A percentile compares a stretch with the other conserved stretches of the same genome.
Evolutionary conservation across 208 protist species (phyloP).

Genomic region (Wallacemonas sp.): DNA sequence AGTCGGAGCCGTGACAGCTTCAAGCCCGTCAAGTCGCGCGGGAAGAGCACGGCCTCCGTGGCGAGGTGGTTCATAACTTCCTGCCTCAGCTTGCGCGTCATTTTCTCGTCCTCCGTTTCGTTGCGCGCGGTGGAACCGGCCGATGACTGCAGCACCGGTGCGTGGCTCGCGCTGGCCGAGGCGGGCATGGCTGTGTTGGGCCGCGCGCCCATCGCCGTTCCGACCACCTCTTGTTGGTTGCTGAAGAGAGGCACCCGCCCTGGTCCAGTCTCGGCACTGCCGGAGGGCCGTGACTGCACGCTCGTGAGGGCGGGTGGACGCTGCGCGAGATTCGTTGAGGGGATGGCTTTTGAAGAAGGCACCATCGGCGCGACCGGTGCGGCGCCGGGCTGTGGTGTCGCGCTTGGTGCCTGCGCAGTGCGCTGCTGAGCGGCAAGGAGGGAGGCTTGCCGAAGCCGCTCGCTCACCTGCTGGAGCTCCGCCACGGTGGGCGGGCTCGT

Average conservation of each 20-base stretch:
- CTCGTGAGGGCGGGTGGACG: not conserved
- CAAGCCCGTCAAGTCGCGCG: conserved; percentile 42
- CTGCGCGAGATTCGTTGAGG: not conserved
- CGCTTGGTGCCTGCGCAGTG: no score
- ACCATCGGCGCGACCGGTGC: not conserved
- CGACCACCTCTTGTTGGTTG: not conserved
- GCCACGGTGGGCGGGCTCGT: conserved; percentile 24
- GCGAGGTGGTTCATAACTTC: conserved; percentile 67
- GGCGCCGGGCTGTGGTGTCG: no score
- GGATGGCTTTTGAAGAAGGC: not conserved
- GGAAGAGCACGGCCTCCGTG: conserved; percentile 56
- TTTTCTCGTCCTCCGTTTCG: conserved; percentile 50
- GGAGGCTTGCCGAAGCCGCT: conserved; percentile 21
- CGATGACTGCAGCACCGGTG: conserved; percentile 15
- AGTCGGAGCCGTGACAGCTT: conserved; percentile 70
- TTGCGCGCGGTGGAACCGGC: conserved; percentile 10
- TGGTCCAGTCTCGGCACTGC: not conserved
- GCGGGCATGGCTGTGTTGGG: not conserved
- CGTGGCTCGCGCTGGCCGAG: not conserved
- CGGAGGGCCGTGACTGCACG: not conserved
- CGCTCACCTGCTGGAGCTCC: conserved; percentile 26
- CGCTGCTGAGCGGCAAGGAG: not conserved
- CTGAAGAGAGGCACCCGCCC: not conserved
- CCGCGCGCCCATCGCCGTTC: not conserved
- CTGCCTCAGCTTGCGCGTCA: conserved; percentile 55